phyloP scores from a whole-genome alignment of 1,284 basidiomycete genomes.

The Melanopsichium pennsylvanicum region DNA sequence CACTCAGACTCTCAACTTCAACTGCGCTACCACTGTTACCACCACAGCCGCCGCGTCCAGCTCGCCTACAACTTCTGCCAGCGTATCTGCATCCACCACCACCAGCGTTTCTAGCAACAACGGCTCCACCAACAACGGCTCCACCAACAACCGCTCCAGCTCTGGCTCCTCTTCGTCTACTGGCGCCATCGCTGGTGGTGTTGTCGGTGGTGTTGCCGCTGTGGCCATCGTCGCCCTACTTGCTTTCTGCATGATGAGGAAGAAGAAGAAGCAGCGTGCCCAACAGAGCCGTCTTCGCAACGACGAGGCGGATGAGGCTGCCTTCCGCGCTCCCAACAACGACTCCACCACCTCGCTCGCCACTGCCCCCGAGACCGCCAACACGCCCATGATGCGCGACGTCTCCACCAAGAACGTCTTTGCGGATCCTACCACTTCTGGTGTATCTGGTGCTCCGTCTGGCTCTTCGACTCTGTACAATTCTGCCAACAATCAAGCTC shows the following conservation, averaged over 20 bases:
- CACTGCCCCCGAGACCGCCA: constrained; percentile 36
- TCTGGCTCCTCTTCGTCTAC: constrained; percentile 36
- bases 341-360: constrained; percentile 44
- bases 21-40: constrained; percentile 31
- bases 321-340: constrained; percentile 47
- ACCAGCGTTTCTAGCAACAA: constrained; percentile 1
- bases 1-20: constrained; percentile 28
- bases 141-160: constrained; percentile 8
- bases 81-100: constrained; percentile 2
- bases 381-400: constrained; percentile 51
- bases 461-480: constrained; percentile 18
- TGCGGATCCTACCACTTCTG: constrained; percentile 33
- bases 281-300: constrained; percentile 30
- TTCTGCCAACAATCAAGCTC: constrained; percentile 16
- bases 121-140: too few relatives aligned
- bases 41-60: constrained; percentile 13
- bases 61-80: constrained; percentile 5
- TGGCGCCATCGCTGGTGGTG: constrained; percentile 50
- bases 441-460: constrained; percentile 23
- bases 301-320: constrained; percentile 43
- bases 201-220: constrained; percentile 41
- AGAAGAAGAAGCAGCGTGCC: constrained; percentile 34
- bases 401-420: constrained; percentile 45
- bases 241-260: constrained; percentile 39
- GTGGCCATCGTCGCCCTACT: constrained; percentile 23